Evolutionary conservation across 306 rosid genomes (phyloP).

Genomic region (Glycine soja): DNA sequence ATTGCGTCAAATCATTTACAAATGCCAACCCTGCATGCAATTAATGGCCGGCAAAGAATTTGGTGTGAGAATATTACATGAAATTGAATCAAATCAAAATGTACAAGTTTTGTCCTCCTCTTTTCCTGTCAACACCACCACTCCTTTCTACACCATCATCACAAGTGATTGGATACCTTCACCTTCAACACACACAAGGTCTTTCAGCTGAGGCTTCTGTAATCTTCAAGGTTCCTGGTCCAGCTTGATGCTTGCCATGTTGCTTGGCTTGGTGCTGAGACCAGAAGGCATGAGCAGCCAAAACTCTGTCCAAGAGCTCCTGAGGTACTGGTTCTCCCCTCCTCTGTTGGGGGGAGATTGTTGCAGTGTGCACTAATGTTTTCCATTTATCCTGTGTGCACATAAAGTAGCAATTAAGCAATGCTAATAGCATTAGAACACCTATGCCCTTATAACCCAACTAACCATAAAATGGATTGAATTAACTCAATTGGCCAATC

Average conservation of each 20-base stretch:
- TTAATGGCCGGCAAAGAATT: constrained; percentile 69
- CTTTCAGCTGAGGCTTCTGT: constrained; percentile 57
- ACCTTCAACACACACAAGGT: constrained; percentile 53
- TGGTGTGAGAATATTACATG: constrained; percentile 75
- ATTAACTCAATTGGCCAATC: no score
- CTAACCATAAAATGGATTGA: neutral
- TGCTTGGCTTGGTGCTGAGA: constrained; percentile 89
- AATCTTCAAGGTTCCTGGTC: constrained; percentile 57
- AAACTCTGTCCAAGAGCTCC: constrained; percentile 82
- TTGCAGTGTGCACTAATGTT: constrained; percentile 93
- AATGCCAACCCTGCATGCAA: constrained; percentile 60
- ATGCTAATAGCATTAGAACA: neutral
- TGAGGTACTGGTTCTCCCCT: constrained; percentile 98
- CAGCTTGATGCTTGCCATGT: constrained; percentile 67
- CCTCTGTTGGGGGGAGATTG: constrained; percentile 89
- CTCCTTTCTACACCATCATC: constrained; percentile 61
- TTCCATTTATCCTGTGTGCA: constrained; percentile 95
- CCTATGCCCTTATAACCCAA: neutral
- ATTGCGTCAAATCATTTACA: constrained; percentile 84
- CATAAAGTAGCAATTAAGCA: constrained; percentile 13
- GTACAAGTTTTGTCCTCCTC: constrained; percentile 66
- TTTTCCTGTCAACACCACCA: constrained; percentile 59
- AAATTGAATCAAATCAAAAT: constrained; percentile 71
- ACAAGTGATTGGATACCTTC: constrained; percentile 40
- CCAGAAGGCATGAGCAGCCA: constrained; percentile 93